Evolutionary conservation across 345 rosid species (phyloP).

Genomic region (Ceriops decandra): DNA sequence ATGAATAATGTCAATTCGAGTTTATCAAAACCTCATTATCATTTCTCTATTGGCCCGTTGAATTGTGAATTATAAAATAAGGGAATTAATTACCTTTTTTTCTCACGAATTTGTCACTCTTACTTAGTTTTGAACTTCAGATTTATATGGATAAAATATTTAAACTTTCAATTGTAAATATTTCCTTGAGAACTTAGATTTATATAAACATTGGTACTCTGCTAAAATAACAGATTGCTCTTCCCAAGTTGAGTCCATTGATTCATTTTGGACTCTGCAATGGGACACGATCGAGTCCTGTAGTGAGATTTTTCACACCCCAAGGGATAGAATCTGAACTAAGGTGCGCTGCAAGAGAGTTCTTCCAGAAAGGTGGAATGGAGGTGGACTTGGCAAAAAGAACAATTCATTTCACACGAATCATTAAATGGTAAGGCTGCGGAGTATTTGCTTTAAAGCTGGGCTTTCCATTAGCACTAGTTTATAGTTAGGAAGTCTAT

Average conservation of each 20-base stretch:
- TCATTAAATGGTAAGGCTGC: constrained; percentile 65
- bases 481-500: background rate
- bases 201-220: background rate
- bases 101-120: too few relatives aligned
- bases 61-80: background rate
- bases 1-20: background rate
- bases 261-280: constrained; percentile 83
- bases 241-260: constrained; percentile 59
- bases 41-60: background rate
- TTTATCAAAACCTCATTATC: too few relatives aligned
- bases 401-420: constrained; percentile 53
- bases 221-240: constrained; percentile 40
- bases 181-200: background rate
- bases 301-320: constrained; percentile 66
- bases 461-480: background rate
- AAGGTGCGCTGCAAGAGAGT: constrained; percentile 63
- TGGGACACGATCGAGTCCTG: constrained; percentile 79
- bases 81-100: too few relatives aligned
- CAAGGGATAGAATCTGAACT: constrained; percentile 67
- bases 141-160: too few relatives aligned
- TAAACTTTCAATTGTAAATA: too few relatives aligned
- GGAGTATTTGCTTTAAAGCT: background rate
- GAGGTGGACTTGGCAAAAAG: constrained; percentile 59
- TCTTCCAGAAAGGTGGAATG: constrained; percentile 61
- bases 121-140: too few relatives aligned